These are phyloP conservation scores for Closterium sp. DNA, from an alignment of 139 green algal genomes.

Conservation along the genomic window DNA sequence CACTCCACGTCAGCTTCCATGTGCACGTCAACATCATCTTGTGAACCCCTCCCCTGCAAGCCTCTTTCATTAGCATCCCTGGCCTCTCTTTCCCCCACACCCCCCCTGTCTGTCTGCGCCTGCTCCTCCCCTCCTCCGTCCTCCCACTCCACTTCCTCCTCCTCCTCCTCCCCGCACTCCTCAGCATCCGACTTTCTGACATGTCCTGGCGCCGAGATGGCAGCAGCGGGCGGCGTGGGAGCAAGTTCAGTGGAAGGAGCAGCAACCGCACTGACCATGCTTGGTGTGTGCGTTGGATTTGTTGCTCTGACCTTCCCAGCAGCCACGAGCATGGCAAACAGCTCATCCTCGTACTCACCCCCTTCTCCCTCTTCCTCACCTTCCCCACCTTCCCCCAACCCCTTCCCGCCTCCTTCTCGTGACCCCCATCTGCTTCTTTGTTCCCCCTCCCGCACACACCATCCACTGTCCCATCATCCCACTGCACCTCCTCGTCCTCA, in stretches of 20 bases:
- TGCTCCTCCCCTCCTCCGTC: neutral
- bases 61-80: neutral
- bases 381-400: neutral
- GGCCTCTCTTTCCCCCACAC: neutral
- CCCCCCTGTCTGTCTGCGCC: neutral
- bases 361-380: neutral
- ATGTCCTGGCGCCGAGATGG: neutral
- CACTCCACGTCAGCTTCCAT: constrained; percentile 9
- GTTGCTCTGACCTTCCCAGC: neutral
- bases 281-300: neutral
- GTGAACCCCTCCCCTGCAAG: neutral
- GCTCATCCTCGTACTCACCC: neutral
- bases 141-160: neutral
- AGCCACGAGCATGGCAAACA: neutral
- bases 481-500: constrained; percentile 22
- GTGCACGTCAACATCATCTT: neutral
- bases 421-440: neutral
- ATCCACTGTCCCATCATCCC: constrained; percentile 32
- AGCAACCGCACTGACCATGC: too few species aligned
- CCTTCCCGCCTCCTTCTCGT: neutral
- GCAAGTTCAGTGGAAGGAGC: neutral
- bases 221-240: neutral
- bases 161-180: neutral
- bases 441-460: neutral
- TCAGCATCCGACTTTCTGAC: neutral